Conservation (phyloP, 2,329 filamentous ascomycete species). For the Arthrinium puccinioides region DNA sequence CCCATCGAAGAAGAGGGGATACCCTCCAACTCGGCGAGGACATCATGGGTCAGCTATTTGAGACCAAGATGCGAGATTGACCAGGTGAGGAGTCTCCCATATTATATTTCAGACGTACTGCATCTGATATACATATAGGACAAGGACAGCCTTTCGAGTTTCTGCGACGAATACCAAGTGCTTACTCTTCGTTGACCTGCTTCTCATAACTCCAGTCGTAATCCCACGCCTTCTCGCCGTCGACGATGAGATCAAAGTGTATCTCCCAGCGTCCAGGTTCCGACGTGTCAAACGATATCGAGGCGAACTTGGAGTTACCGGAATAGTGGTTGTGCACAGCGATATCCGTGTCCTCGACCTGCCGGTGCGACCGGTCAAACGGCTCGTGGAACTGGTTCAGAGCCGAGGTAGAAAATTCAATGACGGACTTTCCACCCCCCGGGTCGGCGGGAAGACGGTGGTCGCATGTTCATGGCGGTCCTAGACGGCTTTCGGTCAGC, state of each 20-base stretch:
- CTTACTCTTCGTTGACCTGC: too few relatives aligned
- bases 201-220: slow-evolving; percentile 1
- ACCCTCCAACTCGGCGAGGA: too few relatives aligned
- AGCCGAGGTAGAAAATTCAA: slow-evolving; percentile 61
- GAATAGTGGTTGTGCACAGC: slow-evolving; percentile 27
- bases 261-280: not conserved
- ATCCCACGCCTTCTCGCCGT: slow-evolving; percentile 1
- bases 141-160: too few relatives aligned
- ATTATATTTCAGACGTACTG: too few relatives aligned
- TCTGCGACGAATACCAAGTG: too few relatives aligned
- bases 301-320: slow-evolving; percentile 59
- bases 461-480: slow-evolving; percentile 63
- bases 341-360: slow-evolving; percentile 53
- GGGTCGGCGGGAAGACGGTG: slow-evolving; percentile 32
- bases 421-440: slow-evolving; percentile 35
- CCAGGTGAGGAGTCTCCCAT: too few relatives aligned
- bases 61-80: too few relatives aligned
- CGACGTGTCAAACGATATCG: slow-evolving; percentile 45
- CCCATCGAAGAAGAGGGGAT: too few relatives aligned
- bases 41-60: too few relatives aligned
- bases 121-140: too few relatives aligned
- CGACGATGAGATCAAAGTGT: not conserved
- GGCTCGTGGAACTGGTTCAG: slow-evolving; percentile 65
- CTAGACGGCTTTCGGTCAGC: too few relatives aligned
- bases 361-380: slow-evolving; percentile 48